phyloP scores from a whole-genome alignment of 2,329 filamentous ascomycete species.

The Aspergillus chevalieri region DNA sequence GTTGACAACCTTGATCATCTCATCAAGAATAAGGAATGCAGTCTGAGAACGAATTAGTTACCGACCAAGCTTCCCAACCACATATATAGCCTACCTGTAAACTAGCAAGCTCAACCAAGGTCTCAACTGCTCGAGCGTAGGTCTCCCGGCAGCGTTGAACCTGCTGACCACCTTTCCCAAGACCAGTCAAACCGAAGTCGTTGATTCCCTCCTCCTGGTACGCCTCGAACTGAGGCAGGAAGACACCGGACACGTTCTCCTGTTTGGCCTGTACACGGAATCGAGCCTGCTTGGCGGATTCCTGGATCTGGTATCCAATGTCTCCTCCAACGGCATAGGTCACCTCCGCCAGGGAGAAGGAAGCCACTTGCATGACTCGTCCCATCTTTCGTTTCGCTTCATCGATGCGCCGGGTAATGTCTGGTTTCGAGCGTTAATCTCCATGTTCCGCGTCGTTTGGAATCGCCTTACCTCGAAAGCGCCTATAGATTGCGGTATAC shows the following conservation, averaged over 20 bases:
- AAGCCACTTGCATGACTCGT: slow-evolving; percentile 96
- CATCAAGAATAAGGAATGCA: slow-evolving; percentile 94
- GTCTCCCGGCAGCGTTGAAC: slow-evolving; percentile 93
- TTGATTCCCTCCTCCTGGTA: slow-evolving; percentile 83
- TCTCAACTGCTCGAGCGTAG: slow-evolving; percentile 91
- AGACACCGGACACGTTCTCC: slow-evolving; percentile 96
- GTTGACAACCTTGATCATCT: slow-evolving; percentile 99
- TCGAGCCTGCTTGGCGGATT: slow-evolving; percentile 85
- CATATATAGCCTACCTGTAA: slow-evolving; percentile 56
- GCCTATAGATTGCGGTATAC: slow-evolving; percentile 47
- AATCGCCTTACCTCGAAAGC: slow-evolving; percentile 68
- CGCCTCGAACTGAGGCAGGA: slow-evolving; percentile 89
- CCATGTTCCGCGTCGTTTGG: slow-evolving; percentile 15
- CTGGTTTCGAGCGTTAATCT: slow-evolving; percentile 43
- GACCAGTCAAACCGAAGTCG: slow-evolving; percentile 90
- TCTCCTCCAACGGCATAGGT: slow-evolving; percentile 94
- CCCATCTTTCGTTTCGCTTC: slow-evolving; percentile 99
- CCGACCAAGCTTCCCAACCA: not conserved
- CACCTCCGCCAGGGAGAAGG: slow-evolving; percentile 94
- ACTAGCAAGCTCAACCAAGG: slow-evolving; percentile 88
- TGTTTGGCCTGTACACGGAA: slow-evolving; percentile 93
- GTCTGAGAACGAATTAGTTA: slow-evolving; percentile 49
- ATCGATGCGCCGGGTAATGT: slow-evolving; percentile 95
- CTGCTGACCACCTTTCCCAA: slow-evolving; percentile 96
- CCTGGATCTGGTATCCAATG: slow-evolving; percentile 94